Evolutionary conservation across 75 land plant genomes (phyloP).

Genomic region (Sequoiadendron giganteum): DNA sequence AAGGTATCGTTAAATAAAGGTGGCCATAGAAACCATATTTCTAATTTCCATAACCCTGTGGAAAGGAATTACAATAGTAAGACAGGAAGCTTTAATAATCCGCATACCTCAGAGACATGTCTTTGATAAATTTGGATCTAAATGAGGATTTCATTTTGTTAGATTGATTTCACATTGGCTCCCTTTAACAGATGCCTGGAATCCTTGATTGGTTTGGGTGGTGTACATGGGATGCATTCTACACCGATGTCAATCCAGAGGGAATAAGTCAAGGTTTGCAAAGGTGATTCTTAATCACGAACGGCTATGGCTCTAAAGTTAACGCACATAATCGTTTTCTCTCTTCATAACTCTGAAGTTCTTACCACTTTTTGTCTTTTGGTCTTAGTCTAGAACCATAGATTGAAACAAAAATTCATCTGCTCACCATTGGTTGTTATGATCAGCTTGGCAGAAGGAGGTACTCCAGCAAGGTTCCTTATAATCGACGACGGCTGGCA

Average conservation of each 20-base stretch:
- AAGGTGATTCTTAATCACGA: constrained; percentile 30
- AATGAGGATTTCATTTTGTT: not conserved
- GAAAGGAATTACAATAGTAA: not conserved
- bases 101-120: not conserved
- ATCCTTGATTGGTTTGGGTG: constrained; percentile 82
- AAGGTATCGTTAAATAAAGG: not conserved
- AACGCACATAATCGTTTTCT: not conserved
- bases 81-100: not conserved
- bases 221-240: constrained; percentile 92
- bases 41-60: not conserved
- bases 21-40: not conserved
- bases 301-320: not conserved
- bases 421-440: constrained; percentile 2
- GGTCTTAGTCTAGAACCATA: not conserved
- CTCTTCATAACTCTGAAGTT: not conserved
- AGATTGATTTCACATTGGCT: not conserved
- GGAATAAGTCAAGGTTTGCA: constrained; percentile 58
- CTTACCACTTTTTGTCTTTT: not conserved
- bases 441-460: constrained; percentile 54
- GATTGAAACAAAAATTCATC: not conserved
- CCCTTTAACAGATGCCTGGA: constrained; percentile 54
- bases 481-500: constrained; percentile 83
- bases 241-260: constrained; percentile 51
- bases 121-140: not conserved
- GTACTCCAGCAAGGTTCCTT: constrained; percentile 62